Evolutionary conservation across 805 yeast genomes (phyloP).

Genomic region (Metschnikowia rubicola): DNA sequence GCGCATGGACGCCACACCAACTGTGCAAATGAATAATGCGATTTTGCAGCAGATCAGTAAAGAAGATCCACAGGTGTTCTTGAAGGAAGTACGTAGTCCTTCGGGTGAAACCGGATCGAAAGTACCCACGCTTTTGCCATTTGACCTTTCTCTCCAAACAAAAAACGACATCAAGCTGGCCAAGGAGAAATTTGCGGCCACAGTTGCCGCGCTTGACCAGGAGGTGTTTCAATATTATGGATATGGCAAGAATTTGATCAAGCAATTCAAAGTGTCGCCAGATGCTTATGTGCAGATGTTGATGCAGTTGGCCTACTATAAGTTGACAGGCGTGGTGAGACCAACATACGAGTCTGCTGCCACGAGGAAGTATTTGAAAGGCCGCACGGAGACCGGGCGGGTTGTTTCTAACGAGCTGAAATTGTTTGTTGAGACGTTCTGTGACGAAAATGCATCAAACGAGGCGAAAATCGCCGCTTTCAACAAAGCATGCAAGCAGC

Average conservation of each 20-base stretch:
- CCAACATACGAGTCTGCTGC: conserved; percentile 98
- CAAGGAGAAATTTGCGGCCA: conserved; percentile 48
- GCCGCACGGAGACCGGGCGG: conserved; percentile 93
- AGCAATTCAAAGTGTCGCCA: conserved; percentile 81
- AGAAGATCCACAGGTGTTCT: conserved; percentile 36
- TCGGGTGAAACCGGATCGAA: conserved; percentile 14
- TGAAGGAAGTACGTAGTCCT: conserved; percentile 24
- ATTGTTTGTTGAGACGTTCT: conserved; percentile 72
- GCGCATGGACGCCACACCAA: conserved; percentile 97
- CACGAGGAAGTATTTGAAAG: conserved; percentile 81
- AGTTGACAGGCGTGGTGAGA: conserved; percentile 70
- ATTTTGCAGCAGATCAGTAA: conserved; percentile 55
- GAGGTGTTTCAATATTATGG: conserved; percentile 78
- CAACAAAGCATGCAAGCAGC: conserved; percentile 69
- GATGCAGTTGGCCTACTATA: conserved; percentile 86
- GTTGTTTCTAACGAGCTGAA: conserved; percentile 71
- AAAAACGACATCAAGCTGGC: conserved; percentile 55
- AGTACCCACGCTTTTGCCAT: conserved; percentile 35
- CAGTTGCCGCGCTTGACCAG: conserved; percentile 67
- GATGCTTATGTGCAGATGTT: conserved; percentile 91
- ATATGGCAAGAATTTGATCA: conserved; percentile 82
- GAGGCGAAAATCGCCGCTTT: conserved; percentile 64
- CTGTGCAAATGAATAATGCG: conserved; percentile 79
- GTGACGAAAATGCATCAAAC: conserved; percentile 46
- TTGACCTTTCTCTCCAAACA: conserved; percentile 56